These are phyloP conservation scores for Linum lewisii DNA, from an alignment of 345 rosid species.

Conservation along the genomic window DNA sequence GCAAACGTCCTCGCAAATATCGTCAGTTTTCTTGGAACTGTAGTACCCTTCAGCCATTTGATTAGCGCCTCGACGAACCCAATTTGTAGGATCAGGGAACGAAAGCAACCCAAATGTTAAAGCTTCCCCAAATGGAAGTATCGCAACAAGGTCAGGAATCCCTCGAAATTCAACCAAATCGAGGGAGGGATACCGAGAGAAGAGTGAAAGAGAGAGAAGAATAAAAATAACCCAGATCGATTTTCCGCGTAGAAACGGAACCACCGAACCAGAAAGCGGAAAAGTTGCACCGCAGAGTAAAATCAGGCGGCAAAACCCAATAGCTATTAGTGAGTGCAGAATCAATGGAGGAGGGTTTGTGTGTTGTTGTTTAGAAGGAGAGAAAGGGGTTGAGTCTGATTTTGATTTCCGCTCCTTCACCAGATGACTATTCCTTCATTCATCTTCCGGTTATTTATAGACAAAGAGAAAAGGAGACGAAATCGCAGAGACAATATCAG, in stretches of 20 bases:
- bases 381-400: neutral
- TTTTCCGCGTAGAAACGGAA: too few relatives aligned
- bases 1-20: conserved; percentile 63
- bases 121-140: neutral
- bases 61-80: conserved; percentile 9
- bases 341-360: conserved; percentile 13
- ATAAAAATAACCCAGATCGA: too few relatives aligned
- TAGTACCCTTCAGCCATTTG: conserved; percentile 52
- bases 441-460: conserved; percentile 1
- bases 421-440: neutral
- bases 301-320: neutral
- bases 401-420: neutral
- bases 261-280: too few relatives aligned
- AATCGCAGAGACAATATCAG: neutral
- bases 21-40: conserved; percentile 87
- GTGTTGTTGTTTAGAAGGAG: neutral
- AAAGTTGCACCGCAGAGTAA: too few relatives aligned
- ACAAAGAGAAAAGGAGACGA: neutral
- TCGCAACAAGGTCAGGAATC: conserved; percentile 8
- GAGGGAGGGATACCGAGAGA: conserved; percentile 3
- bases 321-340: conserved; percentile 10
- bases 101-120: neutral
- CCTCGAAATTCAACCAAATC: conserved; percentile 18
- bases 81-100: neutral
- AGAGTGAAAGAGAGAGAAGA: too few relatives aligned